Conservation (phyloP, 2,329 filamentous ascomycete genomes). For the Hawksworthiomyces lignivorus region DNA sequence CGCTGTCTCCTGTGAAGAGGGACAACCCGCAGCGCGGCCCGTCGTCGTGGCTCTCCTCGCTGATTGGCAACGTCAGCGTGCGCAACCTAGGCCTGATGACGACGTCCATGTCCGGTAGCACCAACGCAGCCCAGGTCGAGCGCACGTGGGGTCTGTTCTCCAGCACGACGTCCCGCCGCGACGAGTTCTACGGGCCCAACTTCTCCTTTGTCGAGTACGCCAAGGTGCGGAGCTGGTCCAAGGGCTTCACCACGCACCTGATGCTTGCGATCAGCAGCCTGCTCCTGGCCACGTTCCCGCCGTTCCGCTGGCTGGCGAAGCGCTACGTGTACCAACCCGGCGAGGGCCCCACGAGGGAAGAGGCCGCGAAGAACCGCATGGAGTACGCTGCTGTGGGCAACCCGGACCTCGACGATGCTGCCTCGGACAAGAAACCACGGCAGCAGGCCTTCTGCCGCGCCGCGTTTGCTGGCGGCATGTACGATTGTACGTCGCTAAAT, state of each 20-base stretch:
- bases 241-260: conserved; percentile 44
- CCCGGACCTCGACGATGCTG: conserved; percentile 39
- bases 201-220: conserved; percentile 52
- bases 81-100: conserved; percentile 49
- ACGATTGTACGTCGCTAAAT: conserved; percentile 48
- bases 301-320: conserved; percentile 36
- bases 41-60: conserved; percentile 32
- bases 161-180: conserved; percentile 33
- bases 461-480: conserved; percentile 53
- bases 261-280: conserved; percentile 34
- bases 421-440: too few relatives aligned
- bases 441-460: conserved; percentile 50
- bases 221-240: conserved; percentile 40
- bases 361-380: conserved; percentile 49
- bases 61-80: conserved; percentile 43
- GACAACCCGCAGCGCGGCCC: conserved; percentile 22
- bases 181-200: conserved; percentile 50
- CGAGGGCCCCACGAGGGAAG: conserved; percentile 44
- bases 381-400: conserved; percentile 57
- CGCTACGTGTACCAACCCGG: conserved; percentile 45
- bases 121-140: conserved; percentile 49
- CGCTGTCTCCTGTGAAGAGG: conserved; percentile 48
- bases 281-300: conserved; percentile 36
- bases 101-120: conserved; percentile 39
- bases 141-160: conserved; percentile 55